Conservation (phyloP, 495 filamentous ascomycete species). For the Choiromyces venosus region DNA sequence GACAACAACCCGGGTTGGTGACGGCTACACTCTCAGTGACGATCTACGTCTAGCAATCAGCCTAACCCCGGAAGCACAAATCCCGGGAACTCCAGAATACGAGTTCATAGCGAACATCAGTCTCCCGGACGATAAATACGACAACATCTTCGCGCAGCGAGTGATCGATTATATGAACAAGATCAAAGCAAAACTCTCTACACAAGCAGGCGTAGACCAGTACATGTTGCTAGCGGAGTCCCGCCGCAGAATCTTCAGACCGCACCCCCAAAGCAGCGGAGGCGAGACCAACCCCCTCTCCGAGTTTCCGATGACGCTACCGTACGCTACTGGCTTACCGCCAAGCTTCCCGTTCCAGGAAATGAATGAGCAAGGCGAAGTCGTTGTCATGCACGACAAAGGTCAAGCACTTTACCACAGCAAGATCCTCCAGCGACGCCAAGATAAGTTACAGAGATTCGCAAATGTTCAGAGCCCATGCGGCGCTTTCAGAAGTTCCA, state of each 20-base stretch:
- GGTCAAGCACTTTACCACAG: background rate
- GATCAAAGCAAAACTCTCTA: background rate
- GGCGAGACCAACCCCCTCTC: conserved; percentile 2
- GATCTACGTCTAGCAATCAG: conserved; percentile 1
- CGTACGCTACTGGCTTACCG: conserved; percentile 1
- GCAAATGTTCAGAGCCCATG: background rate
- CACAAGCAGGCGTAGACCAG: conserved; percentile 4
- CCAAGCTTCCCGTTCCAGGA: background rate
- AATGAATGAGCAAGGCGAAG: conserved; percentile 6
- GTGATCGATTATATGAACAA: conserved; percentile 6
- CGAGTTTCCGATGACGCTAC: conserved; percentile 13
- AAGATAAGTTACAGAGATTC: background rate
- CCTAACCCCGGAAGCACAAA: background rate
- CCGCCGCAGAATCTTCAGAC: conserved; percentile 12
- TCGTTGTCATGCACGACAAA: conserved; percentile 4
- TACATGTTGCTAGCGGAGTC: conserved; percentile 17
- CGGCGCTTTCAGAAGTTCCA: background rate
- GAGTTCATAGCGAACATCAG: conserved; percentile 12
- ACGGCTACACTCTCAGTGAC: background rate
- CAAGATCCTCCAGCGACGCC: background rate
- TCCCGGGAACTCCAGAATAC: conserved; percentile 4
- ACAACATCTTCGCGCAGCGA: background rate
- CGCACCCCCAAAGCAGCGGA: background rate
- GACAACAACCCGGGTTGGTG: background rate
- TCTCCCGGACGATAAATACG: background rate